These are phyloP conservation scores for Amborella trichopoda DNA, from an alignment of 164 flowering plant genomes.

Conservation along the genomic window DNA sequence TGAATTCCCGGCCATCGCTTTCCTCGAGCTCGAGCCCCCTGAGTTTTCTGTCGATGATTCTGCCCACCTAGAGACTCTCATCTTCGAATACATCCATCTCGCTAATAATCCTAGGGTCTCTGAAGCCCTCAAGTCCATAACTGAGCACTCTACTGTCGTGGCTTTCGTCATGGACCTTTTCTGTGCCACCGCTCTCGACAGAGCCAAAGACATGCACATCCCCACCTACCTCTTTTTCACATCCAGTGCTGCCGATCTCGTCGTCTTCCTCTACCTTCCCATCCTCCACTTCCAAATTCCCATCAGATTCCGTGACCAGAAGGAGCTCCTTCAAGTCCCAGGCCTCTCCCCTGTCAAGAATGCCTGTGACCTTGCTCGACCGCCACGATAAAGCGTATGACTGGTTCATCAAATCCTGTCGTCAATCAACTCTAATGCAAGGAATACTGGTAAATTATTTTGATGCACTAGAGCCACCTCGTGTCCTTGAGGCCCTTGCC, in stretches of 20 bases:
- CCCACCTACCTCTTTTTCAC: constrained; percentile 26
- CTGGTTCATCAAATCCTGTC: background rate
- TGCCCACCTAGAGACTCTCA: too few species aligned
- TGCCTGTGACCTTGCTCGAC: constrained; percentile 3
- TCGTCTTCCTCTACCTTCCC: constrained; percentile 9
- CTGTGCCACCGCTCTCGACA: constrained; percentile 16
- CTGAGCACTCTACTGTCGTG: background rate
- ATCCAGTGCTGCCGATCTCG: constrained; percentile 10
- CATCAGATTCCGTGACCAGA: background rate
- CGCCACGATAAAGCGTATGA: background rate
- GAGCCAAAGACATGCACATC: constrained; percentile 18
- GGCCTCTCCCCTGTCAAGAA: constrained; percentile 7
- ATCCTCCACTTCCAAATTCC: background rate
- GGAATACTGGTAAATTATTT: constrained; percentile 24
- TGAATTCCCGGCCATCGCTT: too few species aligned
- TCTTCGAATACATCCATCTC: too few species aligned
- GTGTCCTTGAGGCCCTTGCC: background rate
- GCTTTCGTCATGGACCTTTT: constrained; percentile 22
- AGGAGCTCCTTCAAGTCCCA: constrained; percentile 6
- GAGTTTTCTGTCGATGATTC: too few species aligned
- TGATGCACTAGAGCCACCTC: constrained; percentile 11
- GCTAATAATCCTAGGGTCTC: constrained; percentile 13
- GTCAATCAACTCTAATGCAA: constrained; percentile 8
- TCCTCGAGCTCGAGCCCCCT: too few species aligned
- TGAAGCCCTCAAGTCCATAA: background rate